phyloP scores from a whole-genome alignment of 2,329 filamentous ascomycete genomes.

The Epichloe festucae region DNA sequence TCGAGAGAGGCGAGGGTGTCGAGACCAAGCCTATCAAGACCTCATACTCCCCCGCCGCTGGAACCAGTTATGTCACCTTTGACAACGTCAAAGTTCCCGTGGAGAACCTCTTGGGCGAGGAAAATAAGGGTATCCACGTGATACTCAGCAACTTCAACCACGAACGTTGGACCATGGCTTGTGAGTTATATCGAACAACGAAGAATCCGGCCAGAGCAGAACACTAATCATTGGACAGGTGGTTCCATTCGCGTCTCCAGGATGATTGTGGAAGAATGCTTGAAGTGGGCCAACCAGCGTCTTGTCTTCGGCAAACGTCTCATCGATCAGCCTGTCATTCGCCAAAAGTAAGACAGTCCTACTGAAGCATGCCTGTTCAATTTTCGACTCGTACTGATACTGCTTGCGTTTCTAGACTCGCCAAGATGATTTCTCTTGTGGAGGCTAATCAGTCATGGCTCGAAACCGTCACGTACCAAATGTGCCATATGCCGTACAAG shows the following conservation, averaged over 20 bases:
- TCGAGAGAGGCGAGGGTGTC: constrained; percentile 60
- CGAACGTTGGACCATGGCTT: constrained; percentile 66
- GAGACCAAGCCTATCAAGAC: constrained; percentile 72
- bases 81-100: constrained; percentile 79
- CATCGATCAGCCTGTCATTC: constrained; percentile 71
- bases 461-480: constrained; percentile 74
- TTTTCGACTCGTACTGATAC: background rate
- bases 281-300: constrained; percentile 83
- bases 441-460: constrained; percentile 81
- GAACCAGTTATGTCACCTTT: constrained; percentile 68
- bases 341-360: constrained; percentile 48
- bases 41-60: constrained; percentile 65
- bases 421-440: constrained; percentile 72
- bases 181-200: constrained; percentile 22
- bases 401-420: constrained; percentile 37
- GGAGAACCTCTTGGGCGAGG: constrained; percentile 63
- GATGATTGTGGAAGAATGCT: constrained; percentile 64
- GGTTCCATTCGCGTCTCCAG: constrained; percentile 52
- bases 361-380: constrained; percentile 2
- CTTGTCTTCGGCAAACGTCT: constrained; percentile 73
- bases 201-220: constrained; percentile 1
- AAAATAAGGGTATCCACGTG: constrained; percentile 76
- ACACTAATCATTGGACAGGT: constrained; percentile 16
- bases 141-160: constrained; percentile 85
- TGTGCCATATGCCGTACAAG: constrained; percentile 72